Evolutionary conservation across 441 rosid species (phyloP).

Genomic region (Sinapis alba): DNA sequence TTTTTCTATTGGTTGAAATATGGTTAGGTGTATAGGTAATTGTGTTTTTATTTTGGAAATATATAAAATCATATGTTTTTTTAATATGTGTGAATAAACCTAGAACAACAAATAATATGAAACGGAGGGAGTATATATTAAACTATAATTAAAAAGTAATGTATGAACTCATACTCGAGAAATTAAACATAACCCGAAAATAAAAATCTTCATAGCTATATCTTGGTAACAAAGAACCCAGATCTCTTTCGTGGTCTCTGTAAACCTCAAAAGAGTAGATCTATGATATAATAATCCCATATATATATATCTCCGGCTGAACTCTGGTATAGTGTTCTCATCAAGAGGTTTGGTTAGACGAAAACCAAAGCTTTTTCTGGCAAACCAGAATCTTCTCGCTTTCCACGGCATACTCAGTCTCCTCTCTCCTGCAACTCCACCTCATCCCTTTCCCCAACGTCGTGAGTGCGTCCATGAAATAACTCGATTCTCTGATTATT

Average conservation of each 20-base stretch:
- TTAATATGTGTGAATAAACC: too few species aligned
- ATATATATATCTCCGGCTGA: slow-evolving; percentile 24
- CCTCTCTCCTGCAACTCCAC: slow-evolving; percentile 83
- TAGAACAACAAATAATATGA: too few species aligned
- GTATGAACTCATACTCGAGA: background rate
- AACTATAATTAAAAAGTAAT: background rate
- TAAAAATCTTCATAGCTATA: slow-evolving; percentile 13
- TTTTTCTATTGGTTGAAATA: too few species aligned
- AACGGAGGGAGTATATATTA: too few species aligned
- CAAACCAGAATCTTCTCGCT: slow-evolving; percentile 87
- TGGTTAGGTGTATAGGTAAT: too few species aligned
- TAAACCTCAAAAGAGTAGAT: background rate
- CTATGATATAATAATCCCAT: slow-evolving; percentile 9
- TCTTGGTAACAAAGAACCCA: slow-evolving; percentile 3
- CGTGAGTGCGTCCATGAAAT: slow-evolving; percentile 72
- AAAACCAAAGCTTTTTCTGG: slow-evolving; percentile 90
- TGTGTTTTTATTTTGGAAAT: too few species aligned
- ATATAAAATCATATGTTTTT: too few species aligned
- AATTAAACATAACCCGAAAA: background rate
- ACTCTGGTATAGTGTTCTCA: slow-evolving; percentile 9
- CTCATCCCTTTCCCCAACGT: slow-evolving; percentile 74
- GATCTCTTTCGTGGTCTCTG: slow-evolving; percentile 5
- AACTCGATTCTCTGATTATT: slow-evolving; percentile 78
- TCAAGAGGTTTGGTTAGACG: slow-evolving; percentile 55
- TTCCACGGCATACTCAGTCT: slow-evolving; percentile 60